Percentiles rank a stretch among this genome's conserved stretches.
Evolutionary conservation across 2,329 filamentous ascomycete species (phyloP).

Genomic region (Colletotrichum karsti): DNA sequence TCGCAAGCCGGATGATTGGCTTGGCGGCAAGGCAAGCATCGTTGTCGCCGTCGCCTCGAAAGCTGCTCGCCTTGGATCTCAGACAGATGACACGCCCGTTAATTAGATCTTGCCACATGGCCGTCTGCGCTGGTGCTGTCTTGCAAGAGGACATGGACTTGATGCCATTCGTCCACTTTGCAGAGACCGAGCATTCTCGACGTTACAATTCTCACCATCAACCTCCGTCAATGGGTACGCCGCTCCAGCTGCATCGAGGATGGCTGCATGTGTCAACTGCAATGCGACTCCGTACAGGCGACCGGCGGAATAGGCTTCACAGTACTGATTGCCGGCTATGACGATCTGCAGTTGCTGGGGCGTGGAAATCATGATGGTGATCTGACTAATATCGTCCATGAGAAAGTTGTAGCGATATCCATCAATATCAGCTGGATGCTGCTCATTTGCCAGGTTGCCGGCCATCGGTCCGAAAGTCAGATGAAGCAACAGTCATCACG

Average conservation of each 20-base stretch:
- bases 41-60: neutral
- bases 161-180: too few species aligned
- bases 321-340: neutral
- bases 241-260: neutral
- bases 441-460: neutral
- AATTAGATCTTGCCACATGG: slow-evolving; percentile 12
- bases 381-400: neutral
- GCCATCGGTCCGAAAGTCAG: neutral
- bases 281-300: neutral
- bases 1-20: too few species aligned
- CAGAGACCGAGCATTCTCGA: too few species aligned
- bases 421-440: neutral
- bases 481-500: neutral
- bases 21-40: neutral
- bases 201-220: too few species aligned
- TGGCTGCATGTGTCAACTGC: slow-evolving; percentile 25
- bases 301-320: neutral
- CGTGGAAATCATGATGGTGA: neutral
- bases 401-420: neutral
- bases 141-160: too few species aligned
- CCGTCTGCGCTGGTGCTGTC: neutral
- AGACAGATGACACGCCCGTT: neutral
- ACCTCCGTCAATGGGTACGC: neutral
- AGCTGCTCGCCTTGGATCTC: neutral
- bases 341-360: neutral